Evolutionary conservation across 345 rosid genomes (phyloP).

Genomic region (Lepidium didymum): DNA sequence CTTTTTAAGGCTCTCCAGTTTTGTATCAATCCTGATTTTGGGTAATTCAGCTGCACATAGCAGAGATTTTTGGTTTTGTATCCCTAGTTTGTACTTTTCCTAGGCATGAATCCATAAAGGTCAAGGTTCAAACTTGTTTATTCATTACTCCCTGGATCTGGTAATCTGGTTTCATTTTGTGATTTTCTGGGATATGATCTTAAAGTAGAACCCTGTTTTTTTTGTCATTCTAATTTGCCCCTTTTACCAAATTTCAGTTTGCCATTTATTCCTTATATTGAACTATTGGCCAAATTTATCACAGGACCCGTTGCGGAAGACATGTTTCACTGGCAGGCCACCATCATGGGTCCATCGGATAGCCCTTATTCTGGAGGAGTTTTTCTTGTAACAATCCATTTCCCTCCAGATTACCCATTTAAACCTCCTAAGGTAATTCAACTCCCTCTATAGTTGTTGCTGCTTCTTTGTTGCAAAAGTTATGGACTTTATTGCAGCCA

Average conservation of each 20-base stretch:
- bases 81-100: neutral
- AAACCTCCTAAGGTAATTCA: conserved; percentile 64
- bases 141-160: neutral
- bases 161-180: neutral
- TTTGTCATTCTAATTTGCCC: neutral
- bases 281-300: neutral
- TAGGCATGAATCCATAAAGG: neutral
- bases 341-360: conserved; percentile 81
- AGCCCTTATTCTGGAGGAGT: conserved; percentile 79
- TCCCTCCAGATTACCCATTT: conserved; percentile 81
- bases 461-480: neutral
- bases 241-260: neutral
- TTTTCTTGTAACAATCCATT: conserved; percentile 67
- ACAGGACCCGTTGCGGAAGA: conserved; percentile 82
- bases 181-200: neutral
- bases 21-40: neutral
- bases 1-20: neutral
- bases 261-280: neutral
- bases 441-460: neutral
- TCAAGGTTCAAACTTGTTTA: neutral
- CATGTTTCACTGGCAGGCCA: conserved; percentile 89
- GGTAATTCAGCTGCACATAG: conserved; percentile 4
- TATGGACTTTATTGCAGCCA: neutral
- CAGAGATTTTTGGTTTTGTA: neutral
- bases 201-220: neutral